These are phyloP conservation scores for Grammothele lineata DNA, from an alignment of 768 basidiomycete species.

Conservation along the genomic window DNA sequence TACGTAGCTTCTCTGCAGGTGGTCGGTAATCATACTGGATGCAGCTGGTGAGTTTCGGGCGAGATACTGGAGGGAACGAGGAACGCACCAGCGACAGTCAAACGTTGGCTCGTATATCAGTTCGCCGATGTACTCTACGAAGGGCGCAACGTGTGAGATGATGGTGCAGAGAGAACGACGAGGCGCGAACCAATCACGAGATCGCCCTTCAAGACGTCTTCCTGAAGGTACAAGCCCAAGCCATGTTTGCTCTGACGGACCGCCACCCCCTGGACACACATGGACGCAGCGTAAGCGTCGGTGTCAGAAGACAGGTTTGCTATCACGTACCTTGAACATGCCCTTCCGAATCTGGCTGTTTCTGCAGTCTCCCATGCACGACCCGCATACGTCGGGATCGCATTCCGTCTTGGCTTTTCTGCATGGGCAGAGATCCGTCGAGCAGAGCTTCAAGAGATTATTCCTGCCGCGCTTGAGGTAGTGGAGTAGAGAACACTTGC, in stretches of 20 bases:
- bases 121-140: conserved; percentile 66
- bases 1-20: conserved; percentile 57
- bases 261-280: conserved; percentile 15
- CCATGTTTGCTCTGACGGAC: conserved; percentile 25
- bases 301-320: too few species aligned
- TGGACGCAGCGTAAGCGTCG: too few species aligned
- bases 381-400: conserved; percentile 58
- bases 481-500: too few species aligned
- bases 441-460: conserved; percentile 31
- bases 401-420: conserved; percentile 51
- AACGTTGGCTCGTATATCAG: conserved; percentile 46
- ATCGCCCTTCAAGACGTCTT: conserved; percentile 40
- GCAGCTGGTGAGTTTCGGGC: background rate
- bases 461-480: conserved; percentile 2
- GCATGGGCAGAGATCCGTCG: conserved; percentile 48
- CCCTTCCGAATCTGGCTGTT: conserved; percentile 49
- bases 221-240: conserved; percentile 48
- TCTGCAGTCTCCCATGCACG: conserved; percentile 31
- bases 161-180: background rate
- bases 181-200: conserved; percentile 22
- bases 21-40: conserved; percentile 36
- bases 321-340: conserved; percentile 29
- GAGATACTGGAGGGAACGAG: background rate
- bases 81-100: conserved; percentile 46
- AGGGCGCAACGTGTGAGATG: background rate